Evolutionary conservation across 495 filamentous ascomycete genomes (phyloP).

Genomic region (Podospora sp.): DNA sequence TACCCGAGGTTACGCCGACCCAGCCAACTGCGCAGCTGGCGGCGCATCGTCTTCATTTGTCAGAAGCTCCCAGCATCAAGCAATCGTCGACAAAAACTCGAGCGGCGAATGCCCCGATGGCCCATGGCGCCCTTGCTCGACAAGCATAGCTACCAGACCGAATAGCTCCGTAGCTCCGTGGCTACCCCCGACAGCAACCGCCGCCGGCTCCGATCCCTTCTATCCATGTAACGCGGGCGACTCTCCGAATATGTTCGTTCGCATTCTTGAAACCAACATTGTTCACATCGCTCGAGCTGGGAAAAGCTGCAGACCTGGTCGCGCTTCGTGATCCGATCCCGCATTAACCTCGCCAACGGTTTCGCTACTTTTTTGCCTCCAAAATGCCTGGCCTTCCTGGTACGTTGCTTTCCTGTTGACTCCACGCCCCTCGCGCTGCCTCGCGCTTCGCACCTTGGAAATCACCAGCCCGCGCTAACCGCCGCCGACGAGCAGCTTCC

Average conservation of each 20-base stretch:
- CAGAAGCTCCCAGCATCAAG: conserved; percentile 5
- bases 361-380: conserved; percentile 18
- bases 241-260: conserved; percentile 40
- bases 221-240: conserved; percentile 29
- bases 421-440: conserved; percentile 11
- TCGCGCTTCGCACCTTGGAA: not conserved
- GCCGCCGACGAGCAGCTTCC: conserved; percentile 61
- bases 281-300: conserved; percentile 39
- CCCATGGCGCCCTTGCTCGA: conserved; percentile 4
- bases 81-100: conserved; percentile 9
- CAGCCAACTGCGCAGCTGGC: not conserved
- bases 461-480: conserved; percentile 16
- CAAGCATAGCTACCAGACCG: conserved; percentile 4
- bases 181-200: not conserved
- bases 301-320: conserved; percentile 29
- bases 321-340: conserved; percentile 26
- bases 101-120: not conserved
- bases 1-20: not conserved
- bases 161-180: not conserved
- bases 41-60: conserved; percentile 8
- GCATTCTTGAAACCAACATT: conserved; percentile 30
- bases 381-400: conserved; percentile 89
- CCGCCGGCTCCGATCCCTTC: not conserved
- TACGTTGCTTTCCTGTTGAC: conserved; percentile 48
- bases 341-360: not conserved